Evolutionary conservation across 1,139 yeast genomes (phyloP).

Genomic region (Kodamaea suecica): DNA sequence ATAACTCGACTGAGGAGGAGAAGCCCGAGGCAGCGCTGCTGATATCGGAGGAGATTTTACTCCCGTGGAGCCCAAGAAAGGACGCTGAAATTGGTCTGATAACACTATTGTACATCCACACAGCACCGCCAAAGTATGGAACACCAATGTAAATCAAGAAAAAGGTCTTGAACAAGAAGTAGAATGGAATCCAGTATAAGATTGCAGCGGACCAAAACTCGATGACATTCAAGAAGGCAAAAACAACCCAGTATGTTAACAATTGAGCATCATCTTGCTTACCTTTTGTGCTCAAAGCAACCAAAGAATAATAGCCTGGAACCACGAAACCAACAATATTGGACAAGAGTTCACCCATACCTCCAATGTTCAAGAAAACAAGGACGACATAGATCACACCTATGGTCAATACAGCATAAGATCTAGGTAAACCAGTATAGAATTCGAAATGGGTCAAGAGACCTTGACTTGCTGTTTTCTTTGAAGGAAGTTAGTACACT

Average conservation of each 20-base stretch:
- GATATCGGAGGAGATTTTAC: conserved; percentile 26
- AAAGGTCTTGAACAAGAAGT: conserved; percentile 88
- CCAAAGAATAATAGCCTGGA: conserved; percentile 86
- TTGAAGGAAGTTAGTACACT: conserved; percentile 5
- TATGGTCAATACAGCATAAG: conserved; percentile 72
- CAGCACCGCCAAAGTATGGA: conserved; percentile 87
- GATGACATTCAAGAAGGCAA: conserved; percentile 81
- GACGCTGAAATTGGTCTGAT: conserved; percentile 73
- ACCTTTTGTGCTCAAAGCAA: conserved; percentile 72
- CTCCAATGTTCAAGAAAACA: conserved; percentile 87
- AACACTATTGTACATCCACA: conserved; percentile 56
- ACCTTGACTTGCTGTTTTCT: conserved; percentile 41
- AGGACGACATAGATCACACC: conserved; percentile 66
- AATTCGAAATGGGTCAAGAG: conserved; percentile 56
- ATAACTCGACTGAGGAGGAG: conserved; percentile 39
- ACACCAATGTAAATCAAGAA: conserved; percentile 85
- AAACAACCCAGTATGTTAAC: conserved; percentile 95
- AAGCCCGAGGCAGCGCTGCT: conserved; percentile 52
- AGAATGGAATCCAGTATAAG: conserved; percentile 92
- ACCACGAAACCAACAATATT: conserved; percentile 87
- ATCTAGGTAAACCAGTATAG: conserved; percentile 79
- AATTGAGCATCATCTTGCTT: conserved; percentile 79
- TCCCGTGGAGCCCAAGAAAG: conserved; percentile 36
- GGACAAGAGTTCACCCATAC: conserved; percentile 87
- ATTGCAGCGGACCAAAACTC: conserved; percentile 96